Evolutionary conservation across 2,329 filamentous ascomycete species (phyloP).

Genomic region (Claviceps lovelessii): DNA sequence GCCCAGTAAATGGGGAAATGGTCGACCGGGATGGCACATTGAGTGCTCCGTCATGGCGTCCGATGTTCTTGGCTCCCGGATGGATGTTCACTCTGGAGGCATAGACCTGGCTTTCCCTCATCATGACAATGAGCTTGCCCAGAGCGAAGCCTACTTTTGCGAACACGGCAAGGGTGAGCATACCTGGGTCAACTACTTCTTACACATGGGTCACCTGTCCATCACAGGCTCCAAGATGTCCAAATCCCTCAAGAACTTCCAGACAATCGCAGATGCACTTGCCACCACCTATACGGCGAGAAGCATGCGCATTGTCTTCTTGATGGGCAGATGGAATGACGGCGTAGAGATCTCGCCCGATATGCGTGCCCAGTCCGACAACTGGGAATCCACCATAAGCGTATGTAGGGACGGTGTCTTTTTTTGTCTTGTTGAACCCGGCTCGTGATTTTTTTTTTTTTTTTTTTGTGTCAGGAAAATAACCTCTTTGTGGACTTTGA

Average conservation of each 20-base stretch:
- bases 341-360: slow-evolving; percentile 82
- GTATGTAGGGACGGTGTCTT: slow-evolving; percentile 20
- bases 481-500: not conserved
- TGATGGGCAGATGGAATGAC: slow-evolving; percentile 80
- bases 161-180: slow-evolving; percentile 35
- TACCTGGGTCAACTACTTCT: slow-evolving; percentile 90
- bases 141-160: slow-evolving; percentile 74
- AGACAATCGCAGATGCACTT: slow-evolving; percentile 77
- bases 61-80: slow-evolving; percentile 65
- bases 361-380: slow-evolving; percentile 57
- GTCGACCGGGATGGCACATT: slow-evolving; percentile 90
- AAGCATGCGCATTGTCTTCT: slow-evolving; percentile 69
- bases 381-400: slow-evolving; percentile 69
- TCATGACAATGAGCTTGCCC: slow-evolving; percentile 83
- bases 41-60: slow-evolving; percentile 95
- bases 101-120: slow-evolving; percentile 86
- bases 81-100: slow-evolving; percentile 89
- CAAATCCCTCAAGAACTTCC: slow-evolving; percentile 91
- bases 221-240: slow-evolving; percentile 93
- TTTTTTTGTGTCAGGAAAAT: not conserved
- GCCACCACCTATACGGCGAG: slow-evolving; percentile 57
- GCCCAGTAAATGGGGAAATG: slow-evolving; percentile 75
- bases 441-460: no score
- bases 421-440: not conserved
- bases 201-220: slow-evolving; percentile 80